Conservation (phyloP, 2,329 filamentous ascomycete species). For the Cladophialophora psammophila region DNA sequence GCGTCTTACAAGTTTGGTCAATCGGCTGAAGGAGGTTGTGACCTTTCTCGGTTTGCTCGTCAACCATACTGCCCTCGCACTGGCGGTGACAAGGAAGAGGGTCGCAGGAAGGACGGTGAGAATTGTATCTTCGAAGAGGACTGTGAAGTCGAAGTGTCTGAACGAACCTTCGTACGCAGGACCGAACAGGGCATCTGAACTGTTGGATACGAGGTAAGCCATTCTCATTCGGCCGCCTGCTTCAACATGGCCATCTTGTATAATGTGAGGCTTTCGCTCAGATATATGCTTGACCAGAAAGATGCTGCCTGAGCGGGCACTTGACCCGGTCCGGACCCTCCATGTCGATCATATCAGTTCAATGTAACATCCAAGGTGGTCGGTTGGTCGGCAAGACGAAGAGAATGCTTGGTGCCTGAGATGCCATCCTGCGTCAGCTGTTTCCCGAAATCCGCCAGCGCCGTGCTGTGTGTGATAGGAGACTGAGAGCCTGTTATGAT, state of each 20-base stretch:
- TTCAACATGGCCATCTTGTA: neutral
- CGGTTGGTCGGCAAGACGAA: neutral
- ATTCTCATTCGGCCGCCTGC: neutral
- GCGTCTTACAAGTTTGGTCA: slow-evolving; percentile 36
- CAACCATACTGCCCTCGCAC: slow-evolving; percentile 48
- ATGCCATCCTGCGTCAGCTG: neutral
- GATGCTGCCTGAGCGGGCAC: slow-evolving; percentile 19
- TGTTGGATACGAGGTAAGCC: slow-evolving; percentile 26
- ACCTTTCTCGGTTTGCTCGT: slow-evolving; percentile 39
- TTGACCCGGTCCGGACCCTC: neutral
- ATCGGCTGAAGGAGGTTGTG: slow-evolving; percentile 30
- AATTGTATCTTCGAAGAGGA: slow-evolving; percentile 56
- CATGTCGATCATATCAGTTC: slow-evolving; percentile 11
- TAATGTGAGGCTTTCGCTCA: neutral
- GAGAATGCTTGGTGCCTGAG: slow-evolving; percentile 7
- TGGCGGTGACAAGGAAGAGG: slow-evolving; percentile 47
- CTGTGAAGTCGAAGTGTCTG: slow-evolving; percentile 52
- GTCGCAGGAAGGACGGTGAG: slow-evolving; percentile 48
- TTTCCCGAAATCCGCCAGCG: neutral
- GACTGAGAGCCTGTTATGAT: no score
- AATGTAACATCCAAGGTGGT: neutral
- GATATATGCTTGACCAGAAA: slow-evolving; percentile 17
- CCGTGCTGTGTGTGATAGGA: no score
- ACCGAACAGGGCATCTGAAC: slow-evolving; percentile 33
- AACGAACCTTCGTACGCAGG: slow-evolving; percentile 29